Base-by-base conservation (phyloP, 1,139 yeast species). In the Geotrichum restrictum region DNA sequence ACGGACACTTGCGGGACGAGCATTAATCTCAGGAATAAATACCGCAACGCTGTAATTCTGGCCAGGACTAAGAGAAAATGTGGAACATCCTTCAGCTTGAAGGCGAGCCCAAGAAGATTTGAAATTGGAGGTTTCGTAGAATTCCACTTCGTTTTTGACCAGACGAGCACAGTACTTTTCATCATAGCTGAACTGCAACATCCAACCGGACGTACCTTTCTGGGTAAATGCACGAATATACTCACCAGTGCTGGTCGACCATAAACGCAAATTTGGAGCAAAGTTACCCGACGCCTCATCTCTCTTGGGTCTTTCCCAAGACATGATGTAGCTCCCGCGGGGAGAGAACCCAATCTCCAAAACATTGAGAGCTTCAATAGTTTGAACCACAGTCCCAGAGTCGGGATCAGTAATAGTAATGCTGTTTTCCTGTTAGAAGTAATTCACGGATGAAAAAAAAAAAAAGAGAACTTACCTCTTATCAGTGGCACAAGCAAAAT, bases 1-100 rank as follows among this genome's bases (percentile, higher is more conserved):
- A 59, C 85, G 80, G 50, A 93, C 93, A 60, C 78, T 80, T 11
- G 97, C 97, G 2, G 98, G 98, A 66, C 85, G 84, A 55, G 74
- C 74, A 52, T 78, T 74, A 61, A 81, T 79, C 64, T 89, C 97
- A 7, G 97, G 96, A 36, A 87, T 80, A 66, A 93, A 94, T 33
- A 93, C 82, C 24, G 97, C 96, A 60, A 93, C 80, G n/a, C 95
- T 81, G 53, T 96, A 94, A 67, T 87, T 88, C 64, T 81, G 82
- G 45, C 98, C 97, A 1, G 96, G 97, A 33, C 95, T 83, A 45
- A 91, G 72, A 67, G 76, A 78, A 77, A 81, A 80, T 62, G 80
- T 76, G 56, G 78, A 74, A 52, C 58, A 55, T 49, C 60, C 61
- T 51, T 85, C 86, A 42, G 81, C 74, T 60, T 80, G 79, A 59